Conservation (phyloP, 2,329 filamentous ascomycete species). For the Aspergillus oerlinghausenensis region DNA sequence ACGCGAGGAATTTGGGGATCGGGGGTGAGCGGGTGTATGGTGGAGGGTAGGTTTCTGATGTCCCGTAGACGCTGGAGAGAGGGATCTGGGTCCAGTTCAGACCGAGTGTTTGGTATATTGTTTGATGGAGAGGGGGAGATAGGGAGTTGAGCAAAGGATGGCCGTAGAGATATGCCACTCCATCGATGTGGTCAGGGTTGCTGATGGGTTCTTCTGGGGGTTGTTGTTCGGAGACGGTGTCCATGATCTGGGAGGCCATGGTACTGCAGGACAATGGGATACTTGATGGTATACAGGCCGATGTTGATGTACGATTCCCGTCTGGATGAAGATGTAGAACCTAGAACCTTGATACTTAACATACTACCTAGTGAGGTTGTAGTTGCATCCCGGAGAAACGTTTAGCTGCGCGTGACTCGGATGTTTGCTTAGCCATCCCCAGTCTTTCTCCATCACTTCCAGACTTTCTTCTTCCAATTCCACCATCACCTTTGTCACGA, state of each 20-base stretch:
- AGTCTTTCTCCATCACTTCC: background rate
- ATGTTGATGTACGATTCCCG: too few species aligned
- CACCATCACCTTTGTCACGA: background rate
- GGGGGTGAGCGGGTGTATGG: slow-evolving; percentile 33
- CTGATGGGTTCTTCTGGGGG: slow-evolving; percentile 29
- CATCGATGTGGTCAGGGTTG: slow-evolving; percentile 37
- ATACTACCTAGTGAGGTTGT: too few species aligned
- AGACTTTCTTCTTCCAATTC: background rate
- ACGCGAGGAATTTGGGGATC: slow-evolving; percentile 31
- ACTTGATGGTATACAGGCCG: background rate
- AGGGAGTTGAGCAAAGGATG: slow-evolving; percentile 54
- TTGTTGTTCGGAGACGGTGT: slow-evolving; percentile 7
- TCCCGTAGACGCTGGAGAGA: slow-evolving; percentile 33
- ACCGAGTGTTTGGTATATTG: slow-evolving; percentile 48
- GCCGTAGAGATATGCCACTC: slow-evolving; percentile 54
- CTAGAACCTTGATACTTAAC: too few species aligned
- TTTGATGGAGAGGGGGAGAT: slow-evolving; percentile 52
- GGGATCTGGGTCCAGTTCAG: slow-evolving; percentile 51
- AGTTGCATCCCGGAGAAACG: slow-evolving; percentile 9
- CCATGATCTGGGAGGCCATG: slow-evolving; percentile 19
- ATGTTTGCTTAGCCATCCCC: slow-evolving; percentile 6
- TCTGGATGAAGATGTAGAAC: too few species aligned
- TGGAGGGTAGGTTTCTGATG: slow-evolving; percentile 27
- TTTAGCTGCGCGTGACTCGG: slow-evolving; percentile 5
- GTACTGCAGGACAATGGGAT: slow-evolving; percentile 3